Percentiles rank a stretch among this genome's conserved stretches.
phyloP scores from a whole-genome alignment of 2,329 filamentous ascomycete species.

The Furcasterigmium furcatum region DNA sequence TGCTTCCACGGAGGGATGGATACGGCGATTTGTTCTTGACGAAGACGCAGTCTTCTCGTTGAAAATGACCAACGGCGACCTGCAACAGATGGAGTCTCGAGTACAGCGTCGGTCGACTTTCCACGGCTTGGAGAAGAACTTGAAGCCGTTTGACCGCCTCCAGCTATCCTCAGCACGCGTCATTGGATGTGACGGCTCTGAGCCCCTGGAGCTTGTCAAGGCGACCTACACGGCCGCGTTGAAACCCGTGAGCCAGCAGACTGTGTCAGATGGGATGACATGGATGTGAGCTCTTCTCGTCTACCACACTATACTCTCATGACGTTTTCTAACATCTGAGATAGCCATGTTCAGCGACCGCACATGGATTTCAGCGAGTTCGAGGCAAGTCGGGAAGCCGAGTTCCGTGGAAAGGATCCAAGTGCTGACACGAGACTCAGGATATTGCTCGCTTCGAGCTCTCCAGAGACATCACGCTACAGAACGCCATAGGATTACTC shows the following conservation, averaged over 20 bases:
- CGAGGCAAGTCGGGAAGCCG: neutral
- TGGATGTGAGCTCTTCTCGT: neutral
- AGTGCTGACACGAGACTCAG: neutral
- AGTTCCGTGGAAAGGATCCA: neutral
- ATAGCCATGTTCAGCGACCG: neutral
- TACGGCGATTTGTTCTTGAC: neutral
- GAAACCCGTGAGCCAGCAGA: neutral
- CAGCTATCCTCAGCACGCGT: neutral
- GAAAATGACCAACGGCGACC: neutral
- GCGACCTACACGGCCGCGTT: neutral
- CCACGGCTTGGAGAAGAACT: neutral
- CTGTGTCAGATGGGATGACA: neutral
- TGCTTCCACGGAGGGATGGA: too few relatives aligned
- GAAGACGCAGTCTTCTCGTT: neutral
- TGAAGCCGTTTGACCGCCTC: neutral
- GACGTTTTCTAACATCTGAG: neutral
- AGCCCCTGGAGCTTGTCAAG: neutral
- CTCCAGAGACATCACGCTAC: neutral
- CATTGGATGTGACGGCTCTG: neutral
- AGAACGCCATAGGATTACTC: neutral
- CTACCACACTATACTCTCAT: neutral
- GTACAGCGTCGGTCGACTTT: neutral
- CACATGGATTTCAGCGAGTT: conserved; percentile 1
- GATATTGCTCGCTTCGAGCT: neutral
- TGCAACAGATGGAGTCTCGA: neutral